Evolutionary conservation across 208 protist species (phyloP), one percentile per base, ranked within the genome.

Genomic region (Trypanosoma scelopori): DNA sequence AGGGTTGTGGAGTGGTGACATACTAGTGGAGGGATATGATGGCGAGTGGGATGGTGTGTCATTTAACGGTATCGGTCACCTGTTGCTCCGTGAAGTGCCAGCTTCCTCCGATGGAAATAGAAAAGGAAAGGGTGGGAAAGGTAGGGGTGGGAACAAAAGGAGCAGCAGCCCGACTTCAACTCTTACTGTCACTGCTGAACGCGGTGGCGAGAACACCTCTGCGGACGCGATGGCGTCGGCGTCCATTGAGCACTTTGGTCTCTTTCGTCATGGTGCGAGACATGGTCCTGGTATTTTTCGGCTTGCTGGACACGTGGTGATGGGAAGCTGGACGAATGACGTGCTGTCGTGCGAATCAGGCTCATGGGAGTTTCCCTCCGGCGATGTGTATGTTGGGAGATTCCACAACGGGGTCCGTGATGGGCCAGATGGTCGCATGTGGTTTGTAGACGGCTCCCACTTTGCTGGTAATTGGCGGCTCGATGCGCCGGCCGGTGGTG

Each of bases 1-100:
- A 7, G 87, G 87, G 12, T 57, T 76, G 18, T 92, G 87, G 89
- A 39, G 71, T 25, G 55, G 81, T 13, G 82, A 92, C 61, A 7
- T 51, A 7, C 84, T 96, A 58, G 65, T 87, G 1, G 84, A 93
- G 42, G 91, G 91, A 39, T 96, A 96, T 72, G 82, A 88, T 39
- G 91, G 91, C 11, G 91, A 93, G 68, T 96, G 91, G 88, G 81
- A 94, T 67, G 82, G 84, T 1, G 35, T 46, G 30, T 48, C 46
- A 27, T 81, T 94, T 56, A 78, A 92, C 61, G 91, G 91, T 48
- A 75, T 94, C 28, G 87, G 91, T 7, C 74, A 66, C 25, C 51
- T 94, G 22, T 46, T 67, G 20, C 16, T 73, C 41, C 53, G 65
- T 42, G n/a, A 69, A 55, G 15, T 9, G 63, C n/a, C 43, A 3